Conservation (phyloP, 768 basidiomycete species). For the Suillus bovinus region DNA sequence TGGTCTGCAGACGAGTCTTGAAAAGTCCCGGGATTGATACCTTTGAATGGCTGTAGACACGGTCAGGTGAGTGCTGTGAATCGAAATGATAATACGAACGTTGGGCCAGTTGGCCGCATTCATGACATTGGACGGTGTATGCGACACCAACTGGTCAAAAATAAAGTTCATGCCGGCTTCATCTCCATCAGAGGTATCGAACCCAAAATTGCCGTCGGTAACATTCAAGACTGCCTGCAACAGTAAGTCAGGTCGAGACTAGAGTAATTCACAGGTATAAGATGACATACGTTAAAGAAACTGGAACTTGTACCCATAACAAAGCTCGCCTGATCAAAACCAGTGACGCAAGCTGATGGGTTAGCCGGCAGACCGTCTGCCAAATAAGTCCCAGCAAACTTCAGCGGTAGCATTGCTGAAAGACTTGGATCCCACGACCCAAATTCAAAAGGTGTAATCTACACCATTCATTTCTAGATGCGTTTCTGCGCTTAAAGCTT, state of each 20-base stretch:
- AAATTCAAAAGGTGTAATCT: constrained; percentile 66
- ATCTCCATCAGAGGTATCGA: constrained; percentile 33
- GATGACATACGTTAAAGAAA: constrained; percentile 55
- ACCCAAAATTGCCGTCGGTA: constrained; percentile 40
- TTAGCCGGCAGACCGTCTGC: constrained; percentile 55
- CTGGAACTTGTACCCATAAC: constrained; percentile 76
- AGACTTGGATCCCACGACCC: constrained; percentile 75
- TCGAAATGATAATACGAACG: constrained; percentile 21
- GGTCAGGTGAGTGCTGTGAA: constrained; percentile 8
- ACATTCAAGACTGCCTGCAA: constrained; percentile 52
- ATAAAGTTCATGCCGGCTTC: constrained; percentile 46
- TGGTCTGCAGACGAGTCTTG: constrained; percentile 51
- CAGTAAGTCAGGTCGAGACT: neutral
- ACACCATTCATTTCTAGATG: constrained; percentile 8
- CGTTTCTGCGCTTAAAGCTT: constrained; percentile 12
- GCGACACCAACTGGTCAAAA: constrained; percentile 46
- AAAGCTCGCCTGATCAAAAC: constrained; percentile 75
- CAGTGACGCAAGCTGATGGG: constrained; percentile 61
- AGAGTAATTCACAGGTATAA: neutral
- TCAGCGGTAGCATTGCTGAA: constrained; percentile 66
- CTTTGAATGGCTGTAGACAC: constrained; percentile 47
- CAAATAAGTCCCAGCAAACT: constrained; percentile 66
- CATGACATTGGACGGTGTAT: constrained; percentile 53
- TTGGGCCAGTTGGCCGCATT: constrained; percentile 63
- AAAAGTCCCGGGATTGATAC: constrained; percentile 48